Evolutionary conservation across 768 basidiomycete species (phyloP).

Genomic region (Boletus sp.): DNA sequence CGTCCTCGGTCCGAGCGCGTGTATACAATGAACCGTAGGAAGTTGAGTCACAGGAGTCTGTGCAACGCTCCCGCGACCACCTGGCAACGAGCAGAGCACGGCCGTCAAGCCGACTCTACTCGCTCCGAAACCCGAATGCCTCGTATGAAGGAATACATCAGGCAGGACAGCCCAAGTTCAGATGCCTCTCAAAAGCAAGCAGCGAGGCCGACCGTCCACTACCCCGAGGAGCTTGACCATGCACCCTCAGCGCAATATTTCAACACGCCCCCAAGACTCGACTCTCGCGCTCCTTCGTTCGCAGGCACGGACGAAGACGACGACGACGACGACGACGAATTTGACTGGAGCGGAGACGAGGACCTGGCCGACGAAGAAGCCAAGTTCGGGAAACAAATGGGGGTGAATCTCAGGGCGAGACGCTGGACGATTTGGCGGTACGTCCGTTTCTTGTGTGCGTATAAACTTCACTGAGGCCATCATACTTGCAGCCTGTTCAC

Average conservation of each 20-base stretch:
- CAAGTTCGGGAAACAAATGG: constrained; percentile 61
- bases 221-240: constrained; percentile 40
- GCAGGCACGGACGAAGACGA: constrained; percentile 57
- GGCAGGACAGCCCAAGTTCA: constrained; percentile 13
- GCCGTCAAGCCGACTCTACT: constrained; percentile 17
- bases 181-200: constrained; percentile 11
- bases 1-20: too few relatives aligned
- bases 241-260: constrained; percentile 20
- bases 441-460: constrained; percentile 16
- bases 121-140: constrained; percentile 18
- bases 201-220: constrained; percentile 50
- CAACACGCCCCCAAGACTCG: constrained; percentile 32
- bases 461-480: background rate
- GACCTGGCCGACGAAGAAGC: constrained; percentile 69
- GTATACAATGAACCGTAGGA: background rate
- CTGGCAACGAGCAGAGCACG: constrained; percentile 16
- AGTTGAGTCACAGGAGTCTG: constrained; percentile 6
- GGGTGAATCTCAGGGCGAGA: constrained; percentile 39
- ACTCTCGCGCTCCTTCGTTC: constrained; percentile 41
- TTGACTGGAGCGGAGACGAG: constrained; percentile 78
- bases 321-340: constrained; percentile 53
- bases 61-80: constrained; percentile 9
- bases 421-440: constrained; percentile 58
- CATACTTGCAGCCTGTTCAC: constrained; percentile 47
- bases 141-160: background rate